Base-by-base conservation (phyloP, 768 basidiomycete genomes). In the Termitomyces sp. region DNA sequence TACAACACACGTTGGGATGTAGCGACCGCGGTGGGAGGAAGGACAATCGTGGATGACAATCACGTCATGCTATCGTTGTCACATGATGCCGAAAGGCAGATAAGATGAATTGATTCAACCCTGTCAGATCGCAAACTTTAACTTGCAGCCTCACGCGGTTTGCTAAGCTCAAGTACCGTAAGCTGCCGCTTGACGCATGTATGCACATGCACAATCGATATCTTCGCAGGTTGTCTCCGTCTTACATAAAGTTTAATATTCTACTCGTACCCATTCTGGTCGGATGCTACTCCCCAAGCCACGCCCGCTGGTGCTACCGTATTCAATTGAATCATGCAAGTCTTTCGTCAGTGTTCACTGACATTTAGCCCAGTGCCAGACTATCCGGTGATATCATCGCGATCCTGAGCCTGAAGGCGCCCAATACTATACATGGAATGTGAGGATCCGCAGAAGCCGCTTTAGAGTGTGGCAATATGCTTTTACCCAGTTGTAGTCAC, bases 381-480 rank as follows among this genome's bases (percentile, higher is more conserved):
- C 42, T 44, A 6, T n/a, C 9, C 28, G 3, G 10, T 31, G 2
- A 26, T 37, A 2, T 26, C 5, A 2, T n/a, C 5, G 18, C 26
- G 18, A 37, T 15, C 7, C 26, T 39, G 18, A 8, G 24, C 16
- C 20, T 15, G 10, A 37, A 51, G 28, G 51, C 37, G 26, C 36
- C 12, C 51, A 39, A 39, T 26, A n/a, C 37, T 29, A 12, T 52
- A 20, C 10, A 12, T 41, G 26, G 51, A 37, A 12, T 7, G 52
- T 49, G 4, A 18, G 6, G 57, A 61, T 61, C 50, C 60, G 10
- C 60, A 56, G 49, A 58, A 55, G 60, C 34, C 5, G 5, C 9
- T 24, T 34, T 7, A 12, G 36, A n/a, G 4, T n/a, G 36, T 28
- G 51, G 36, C 36, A 39, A 51, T 51, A 51, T 37, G 24, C 10